Evolutionary conservation across 2,329 filamentous ascomycete genomes (phyloP), one percentile per base, ranked within the genome.

Genomic region (Xylariaceae sp.): DNA sequence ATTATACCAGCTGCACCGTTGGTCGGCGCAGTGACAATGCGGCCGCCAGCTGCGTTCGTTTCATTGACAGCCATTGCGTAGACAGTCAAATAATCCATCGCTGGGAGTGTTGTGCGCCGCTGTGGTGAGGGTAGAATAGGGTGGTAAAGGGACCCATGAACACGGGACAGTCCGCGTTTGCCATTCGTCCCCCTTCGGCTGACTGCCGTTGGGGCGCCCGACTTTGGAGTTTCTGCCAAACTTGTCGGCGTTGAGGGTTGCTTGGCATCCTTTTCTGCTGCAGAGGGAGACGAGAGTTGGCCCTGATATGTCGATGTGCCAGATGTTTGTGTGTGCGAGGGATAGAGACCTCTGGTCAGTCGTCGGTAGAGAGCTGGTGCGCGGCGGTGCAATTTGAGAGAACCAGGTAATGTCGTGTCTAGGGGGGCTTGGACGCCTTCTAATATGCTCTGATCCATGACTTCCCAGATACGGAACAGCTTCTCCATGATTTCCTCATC

Each of bases 1-100:
- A 74, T 74, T 49, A 74, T 74, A 19, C 71, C 71, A 1, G 71
- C 71, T 0, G 71, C 71, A 12, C 71, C 71, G 47, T 74, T 74
- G 16, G 71, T 74, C 2, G 71, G 71, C 1, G 71, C 71, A 2
- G 71, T 74, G 15, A 74, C 71, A 44, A 74, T 72, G 22, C 71
- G 67, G 0, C 71, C 71, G 11, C 71, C 71, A 0, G 66, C 68
- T 2, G 71, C 71, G 41, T 74, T 74, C n/a, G 71, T 74, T 54
- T 74, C 71, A 48, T 74, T 74, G 18, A 74, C 71, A 0, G 71
- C 71, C 16, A 74, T 74, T 30, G 71, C 71, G 43, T 74, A 74
- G 0, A 73, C 71, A 1, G 67, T 67, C 8, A 74, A 53, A 41
- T 74, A 71, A 42, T 74, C 71, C 69, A 74, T 73, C 3, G 69